phyloP scores from a whole-genome alignment of 805 yeast genomes.

The Lipomyces japonicus region DNA sequence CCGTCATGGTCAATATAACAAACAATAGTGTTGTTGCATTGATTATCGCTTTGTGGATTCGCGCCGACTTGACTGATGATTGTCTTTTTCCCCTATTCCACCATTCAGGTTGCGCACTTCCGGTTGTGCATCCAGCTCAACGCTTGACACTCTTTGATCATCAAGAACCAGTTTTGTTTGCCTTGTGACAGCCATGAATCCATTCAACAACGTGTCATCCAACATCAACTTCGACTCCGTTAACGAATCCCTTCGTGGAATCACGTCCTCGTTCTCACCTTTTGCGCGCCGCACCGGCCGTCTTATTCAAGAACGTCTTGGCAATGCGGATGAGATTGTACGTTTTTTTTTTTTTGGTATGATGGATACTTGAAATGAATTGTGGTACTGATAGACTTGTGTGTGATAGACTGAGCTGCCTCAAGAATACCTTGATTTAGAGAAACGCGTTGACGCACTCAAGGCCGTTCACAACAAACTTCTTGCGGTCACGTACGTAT shows the following conservation, averaged over 20 bases:
- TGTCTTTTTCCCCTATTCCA: too few relatives aligned
- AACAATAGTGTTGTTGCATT: too few relatives aligned
- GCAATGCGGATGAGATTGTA: conserved; percentile 69
- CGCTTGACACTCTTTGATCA: too few relatives aligned
- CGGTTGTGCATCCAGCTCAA: too few relatives aligned
- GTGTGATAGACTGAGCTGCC: conserved; percentile 63
- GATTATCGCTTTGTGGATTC: too few relatives aligned
- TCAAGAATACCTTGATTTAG: conserved; percentile 71
- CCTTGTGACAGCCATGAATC: too few relatives aligned
- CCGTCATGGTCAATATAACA: too few relatives aligned
- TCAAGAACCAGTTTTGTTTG: too few relatives aligned
- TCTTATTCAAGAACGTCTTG: conserved; percentile 71
- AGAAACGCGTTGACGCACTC: conserved; percentile 67
- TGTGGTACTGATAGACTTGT: background rate
- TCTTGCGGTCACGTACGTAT: conserved; percentile 46
- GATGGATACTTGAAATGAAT: background rate
- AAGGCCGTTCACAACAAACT: conserved; percentile 61
- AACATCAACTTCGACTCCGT: conserved; percentile 32
- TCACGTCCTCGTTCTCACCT: conserved; percentile 53
- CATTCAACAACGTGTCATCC: conserved; percentile 11
- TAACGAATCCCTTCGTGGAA: conserved; percentile 41
- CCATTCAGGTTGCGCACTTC: too few relatives aligned
- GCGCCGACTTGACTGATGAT: too few relatives aligned
- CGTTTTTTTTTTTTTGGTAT: conserved; percentile 6
- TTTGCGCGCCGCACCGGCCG: conserved; percentile 79